Conservation (phyloP, 495 filamentous ascomycete genomes). For the Penicillium canescens region DNA sequence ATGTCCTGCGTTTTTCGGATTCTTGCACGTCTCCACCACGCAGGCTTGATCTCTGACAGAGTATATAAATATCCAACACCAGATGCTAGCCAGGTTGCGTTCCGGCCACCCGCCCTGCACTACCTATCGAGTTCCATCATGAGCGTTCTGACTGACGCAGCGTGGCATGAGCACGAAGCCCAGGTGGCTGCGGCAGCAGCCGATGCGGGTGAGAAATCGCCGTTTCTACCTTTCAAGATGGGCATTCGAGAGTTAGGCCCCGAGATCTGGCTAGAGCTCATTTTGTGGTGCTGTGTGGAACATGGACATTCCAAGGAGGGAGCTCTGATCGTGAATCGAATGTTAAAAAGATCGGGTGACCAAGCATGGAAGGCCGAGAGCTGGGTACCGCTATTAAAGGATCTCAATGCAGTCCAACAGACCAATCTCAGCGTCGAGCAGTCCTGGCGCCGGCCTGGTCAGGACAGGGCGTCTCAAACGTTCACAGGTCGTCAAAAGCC, state of each 20-base stretch:
- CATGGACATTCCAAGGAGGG: conserved; percentile 59
- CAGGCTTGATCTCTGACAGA: conserved; percentile 54
- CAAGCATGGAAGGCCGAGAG: conserved; percentile 41
- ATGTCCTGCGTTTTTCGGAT: conserved; percentile 60
- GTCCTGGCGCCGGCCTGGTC: conserved; percentile 35
- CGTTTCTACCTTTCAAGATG: conserved; percentile 50
- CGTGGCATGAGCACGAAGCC: conserved; percentile 54
- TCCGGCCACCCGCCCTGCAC: conserved; percentile 60
- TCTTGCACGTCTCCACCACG: conserved; percentile 61
- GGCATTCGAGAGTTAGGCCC: conserved; percentile 53
- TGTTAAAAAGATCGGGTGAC: conserved; percentile 29
- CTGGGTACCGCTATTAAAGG: conserved; percentile 36
- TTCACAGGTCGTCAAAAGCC: conserved; percentile 21
- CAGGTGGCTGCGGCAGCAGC: conserved; percentile 43
- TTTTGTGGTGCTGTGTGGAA: conserved; percentile 68
- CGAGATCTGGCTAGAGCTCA: conserved; percentile 65
- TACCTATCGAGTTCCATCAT: conserved; percentile 59
- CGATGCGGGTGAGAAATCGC: conserved; percentile 50
- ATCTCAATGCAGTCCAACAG: conserved; percentile 27
- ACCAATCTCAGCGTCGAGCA: conserved; percentile 37
- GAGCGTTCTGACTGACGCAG: conserved; percentile 62
- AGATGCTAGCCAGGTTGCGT: conserved; percentile 32
- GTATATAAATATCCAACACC: conserved; percentile 51
- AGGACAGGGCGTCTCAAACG: conserved; percentile 6
- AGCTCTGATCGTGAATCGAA: conserved; percentile 44